A percentile compares a stretch with the other conserved stretches of the same genome.
phyloP scores from a whole-genome alignment of 2,329 filamentous ascomycete species.

The Ceratocystiopsis brevicomis region DNA sequence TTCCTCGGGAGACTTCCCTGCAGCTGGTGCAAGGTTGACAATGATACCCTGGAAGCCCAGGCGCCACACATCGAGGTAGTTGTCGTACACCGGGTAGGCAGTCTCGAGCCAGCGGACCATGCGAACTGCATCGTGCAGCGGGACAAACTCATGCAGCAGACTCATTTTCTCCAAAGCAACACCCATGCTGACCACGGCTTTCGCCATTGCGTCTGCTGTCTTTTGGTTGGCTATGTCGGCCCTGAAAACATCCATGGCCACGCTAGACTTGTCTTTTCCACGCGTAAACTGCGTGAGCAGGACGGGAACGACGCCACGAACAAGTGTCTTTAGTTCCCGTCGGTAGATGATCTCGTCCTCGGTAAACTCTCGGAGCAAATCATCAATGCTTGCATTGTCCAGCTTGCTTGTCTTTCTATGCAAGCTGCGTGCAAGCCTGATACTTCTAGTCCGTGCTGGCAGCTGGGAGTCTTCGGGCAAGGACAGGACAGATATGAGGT shows the following conservation, averaged over 20 bases:
- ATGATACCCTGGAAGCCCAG: conserved; percentile 89
- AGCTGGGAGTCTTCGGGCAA: conserved; percentile 38
- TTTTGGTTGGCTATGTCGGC: conserved; percentile 26
- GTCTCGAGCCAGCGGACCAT: conserved; percentile 68
- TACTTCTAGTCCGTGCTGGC: conserved; percentile 44
- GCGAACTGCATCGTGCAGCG: conserved; percentile 49
- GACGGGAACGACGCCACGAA: conserved; percentile 89
- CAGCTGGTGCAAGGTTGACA: conserved; percentile 68
- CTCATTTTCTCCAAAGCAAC: conserved; percentile 72
- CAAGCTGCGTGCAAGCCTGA: conserved; percentile 60
- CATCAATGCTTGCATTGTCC: conserved; percentile 49
- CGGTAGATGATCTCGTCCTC: conserved; percentile 77
- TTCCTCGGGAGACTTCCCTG: conserved; percentile 32
- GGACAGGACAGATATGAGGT: conserved; percentile 69
- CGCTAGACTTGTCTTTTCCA: conserved; percentile 33
- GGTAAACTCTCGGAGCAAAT: conserved; percentile 61
- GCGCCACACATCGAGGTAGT: conserved; percentile 77
- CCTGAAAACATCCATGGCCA: conserved; percentile 49
- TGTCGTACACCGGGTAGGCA: conserved; percentile 59
- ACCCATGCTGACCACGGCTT: conserved; percentile 88
- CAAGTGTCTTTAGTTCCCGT: conserved; percentile 76
- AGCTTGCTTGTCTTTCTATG: conserved; percentile 51
- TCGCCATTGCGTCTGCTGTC: conserved; percentile 46
- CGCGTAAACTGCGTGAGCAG: conserved; percentile 70
- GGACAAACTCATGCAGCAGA: conserved; percentile 61